These are phyloP conservation scores for Schoenoplectus tabernaemontani DNA, from an alignment of 202 grass and related monocot species.

Conservation along the genomic window DNA sequence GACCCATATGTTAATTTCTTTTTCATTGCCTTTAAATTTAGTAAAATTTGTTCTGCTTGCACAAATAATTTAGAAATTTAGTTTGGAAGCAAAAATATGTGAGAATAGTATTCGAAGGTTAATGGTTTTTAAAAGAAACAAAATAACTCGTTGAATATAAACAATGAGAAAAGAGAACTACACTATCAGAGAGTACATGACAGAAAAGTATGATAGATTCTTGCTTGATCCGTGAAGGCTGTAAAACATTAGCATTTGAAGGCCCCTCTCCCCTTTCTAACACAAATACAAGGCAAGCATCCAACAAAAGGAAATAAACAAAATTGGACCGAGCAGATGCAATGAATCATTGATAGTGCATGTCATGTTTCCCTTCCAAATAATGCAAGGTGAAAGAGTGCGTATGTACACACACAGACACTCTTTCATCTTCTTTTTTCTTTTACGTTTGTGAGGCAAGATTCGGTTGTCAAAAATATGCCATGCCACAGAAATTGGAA, in stretches of 20 bases:
- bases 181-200: not conserved
- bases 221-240: not conserved
- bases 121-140: too few relatives aligned
- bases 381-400: not conserved
- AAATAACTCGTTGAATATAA: too few relatives aligned
- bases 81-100: too few relatives aligned
- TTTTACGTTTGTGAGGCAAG: not conserved
- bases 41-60: too few relatives aligned
- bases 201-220: not conserved
- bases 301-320: not conserved
- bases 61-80: too few relatives aligned
- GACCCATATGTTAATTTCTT: not conserved
- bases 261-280: not conserved
- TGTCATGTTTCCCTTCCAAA: constrained; percentile 12
- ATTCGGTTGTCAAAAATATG: too few relatives aligned
- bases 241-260: not conserved
- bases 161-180: too few relatives aligned
- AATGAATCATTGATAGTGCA: constrained; percentile 17
- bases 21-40: not conserved
- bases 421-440: not conserved
- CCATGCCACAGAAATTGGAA: too few relatives aligned
- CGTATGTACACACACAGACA: not conserved
- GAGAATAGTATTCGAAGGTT: too few relatives aligned
- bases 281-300: not conserved
- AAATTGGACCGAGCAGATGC: not conserved